Base-by-base conservation (phyloP, 768 basidiomycete species). In the Mycena chlorophos region DNA sequence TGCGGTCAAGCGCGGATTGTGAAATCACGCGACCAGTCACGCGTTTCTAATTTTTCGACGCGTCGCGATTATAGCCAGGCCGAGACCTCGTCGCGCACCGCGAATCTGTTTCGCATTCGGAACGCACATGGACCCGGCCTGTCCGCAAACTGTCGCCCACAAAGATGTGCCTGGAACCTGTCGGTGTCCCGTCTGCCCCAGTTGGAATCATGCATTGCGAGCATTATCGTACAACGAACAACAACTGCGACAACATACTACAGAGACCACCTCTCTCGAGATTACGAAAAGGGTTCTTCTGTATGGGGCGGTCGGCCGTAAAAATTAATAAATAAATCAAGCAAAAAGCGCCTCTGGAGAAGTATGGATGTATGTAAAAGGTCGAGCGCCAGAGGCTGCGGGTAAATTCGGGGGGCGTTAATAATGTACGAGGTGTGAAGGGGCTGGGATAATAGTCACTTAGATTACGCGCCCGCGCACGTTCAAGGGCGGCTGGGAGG, bases 401-500 rank as follows among this genome's bases (percentile, higher is more conserved):
- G n/a, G 40, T 8, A 19, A 14, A 5, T 14, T 14, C 22, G 40
- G 20, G 5, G 40, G 40, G 40, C 8, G n/a, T 12, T 14, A 20
- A 5, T 42, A 42, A 42, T 42, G 40, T 42, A 42, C 40, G 13
- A 8, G 8, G 40, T 14, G 22, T 8, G 20, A 34, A 8, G 31
- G 31, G 31, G 31, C 31, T 17, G 17, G 31, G 31, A 34, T 34
- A 34, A 34, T 34, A 34, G 31, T 34, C 17, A n/a, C n/a, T n/a
- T n/a, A n/a, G n/a, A n/a, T n/a, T n/a, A n/a, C n/a, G n/a, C n/a
- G n/a, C n/a, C n/a, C n/a, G n/a, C n/a, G n/a, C n/a, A n/a, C n/a
- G n/a, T n/a, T n/a, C n/a, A n/a, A n/a, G n/a, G n/a, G n/a, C 31
- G 17, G 31, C n/a, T 42, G 27, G 60, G 60, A 2, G 60, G 60